Evolutionary conservation across 2,329 filamentous ascomycete genomes (phyloP).

Genomic region (Allantophomopsis lycopodina): DNA sequence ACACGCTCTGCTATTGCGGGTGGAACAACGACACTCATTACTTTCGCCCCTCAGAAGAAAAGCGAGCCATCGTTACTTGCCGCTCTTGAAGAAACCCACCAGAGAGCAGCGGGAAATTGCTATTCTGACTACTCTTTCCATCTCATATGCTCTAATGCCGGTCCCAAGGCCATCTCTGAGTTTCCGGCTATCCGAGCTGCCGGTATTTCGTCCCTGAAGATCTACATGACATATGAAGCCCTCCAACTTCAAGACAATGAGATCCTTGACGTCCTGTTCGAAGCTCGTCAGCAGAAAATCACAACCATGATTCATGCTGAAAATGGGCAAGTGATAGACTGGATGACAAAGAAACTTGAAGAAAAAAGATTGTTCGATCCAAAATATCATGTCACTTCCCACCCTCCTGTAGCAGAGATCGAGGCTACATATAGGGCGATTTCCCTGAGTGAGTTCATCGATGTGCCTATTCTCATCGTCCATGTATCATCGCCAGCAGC

Average conservation of each 20-base stretch:
- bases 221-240: conserved; percentile 29
- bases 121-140: conserved; percentile 35
- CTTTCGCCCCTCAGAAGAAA: conserved; percentile 31
- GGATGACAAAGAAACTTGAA: conserved; percentile 38
- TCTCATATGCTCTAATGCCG: conserved; percentile 27
- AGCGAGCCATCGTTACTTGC: conserved; percentile 27
- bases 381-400: conserved; percentile 34
- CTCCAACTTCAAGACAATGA: conserved; percentile 24
- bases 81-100: conserved; percentile 26
- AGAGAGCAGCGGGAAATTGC: conserved; percentile 25
- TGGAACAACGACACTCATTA: conserved; percentile 32
- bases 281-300: conserved; percentile 27
- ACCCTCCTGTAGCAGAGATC: conserved; percentile 32
- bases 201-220: conserved; percentile 27
- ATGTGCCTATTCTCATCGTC: conserved; percentile 37
- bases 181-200: conserved; percentile 16
- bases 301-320: conserved; percentile 42
- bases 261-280: conserved; percentile 27
- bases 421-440: conserved; percentile 40
- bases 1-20: conserved; percentile 30
- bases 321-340: conserved; percentile 37
- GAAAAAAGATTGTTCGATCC: conserved; percentile 30
- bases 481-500: conserved; percentile 34
- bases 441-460: conserved; percentile 31
- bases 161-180: conserved; percentile 18